Conservation (phyloP, 2,329 filamentous ascomycete species). For the Plenodomus biglobosus region DNA sequence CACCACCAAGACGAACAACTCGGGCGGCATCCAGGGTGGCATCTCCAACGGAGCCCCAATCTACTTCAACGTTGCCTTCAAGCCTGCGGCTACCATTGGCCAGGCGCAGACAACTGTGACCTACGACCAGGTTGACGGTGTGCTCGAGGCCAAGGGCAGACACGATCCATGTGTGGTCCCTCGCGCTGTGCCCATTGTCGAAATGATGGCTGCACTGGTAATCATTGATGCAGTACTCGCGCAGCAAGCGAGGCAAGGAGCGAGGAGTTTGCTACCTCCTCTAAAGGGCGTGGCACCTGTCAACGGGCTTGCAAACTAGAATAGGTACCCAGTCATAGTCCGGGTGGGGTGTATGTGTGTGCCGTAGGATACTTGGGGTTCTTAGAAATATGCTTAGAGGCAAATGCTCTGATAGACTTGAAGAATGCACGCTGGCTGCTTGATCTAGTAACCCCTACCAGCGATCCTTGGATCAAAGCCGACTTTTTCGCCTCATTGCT, state of each 20-base stretch:
- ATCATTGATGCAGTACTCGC: slow-evolving; percentile 85
- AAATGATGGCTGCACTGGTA: slow-evolving; percentile 86
- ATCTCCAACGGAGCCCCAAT: slow-evolving; percentile 92
- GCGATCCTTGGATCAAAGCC: too few relatives aligned
- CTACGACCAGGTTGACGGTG: slow-evolving; percentile 74
- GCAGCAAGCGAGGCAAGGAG: slow-evolving; percentile 64
- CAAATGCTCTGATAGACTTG: too few relatives aligned
- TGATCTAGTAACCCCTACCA: too few relatives aligned
- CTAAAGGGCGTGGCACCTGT: slow-evolving; percentile 44
- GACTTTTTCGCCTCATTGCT: too few relatives aligned
- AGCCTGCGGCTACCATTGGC: slow-evolving; percentile 90
- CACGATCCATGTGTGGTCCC: slow-evolving; percentile 94
- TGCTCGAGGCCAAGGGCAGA: slow-evolving; percentile 85
- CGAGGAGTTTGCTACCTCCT: slow-evolving; percentile 42
- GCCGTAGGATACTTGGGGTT: too few relatives aligned
- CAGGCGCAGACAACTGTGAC: slow-evolving; percentile 81
- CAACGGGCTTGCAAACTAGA: slow-evolving; percentile 1
- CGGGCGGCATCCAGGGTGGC: slow-evolving; percentile 90
- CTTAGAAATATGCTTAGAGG: too few relatives aligned
- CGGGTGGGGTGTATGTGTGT: too few relatives aligned
- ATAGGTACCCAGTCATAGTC: too few relatives aligned
- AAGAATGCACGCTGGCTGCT: too few relatives aligned
- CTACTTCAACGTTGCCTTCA: slow-evolving; percentile 95
- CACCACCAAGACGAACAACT: slow-evolving; percentile 91
- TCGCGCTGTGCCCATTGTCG: slow-evolving; percentile 82